A percentile compares a stretch with the other conserved stretches of the same genome.
These are phyloP conservation scores for Sanghuangporus weigelae DNA, from an alignment of 1,284 basidiomycete species.

Conservation along the genomic window DNA sequence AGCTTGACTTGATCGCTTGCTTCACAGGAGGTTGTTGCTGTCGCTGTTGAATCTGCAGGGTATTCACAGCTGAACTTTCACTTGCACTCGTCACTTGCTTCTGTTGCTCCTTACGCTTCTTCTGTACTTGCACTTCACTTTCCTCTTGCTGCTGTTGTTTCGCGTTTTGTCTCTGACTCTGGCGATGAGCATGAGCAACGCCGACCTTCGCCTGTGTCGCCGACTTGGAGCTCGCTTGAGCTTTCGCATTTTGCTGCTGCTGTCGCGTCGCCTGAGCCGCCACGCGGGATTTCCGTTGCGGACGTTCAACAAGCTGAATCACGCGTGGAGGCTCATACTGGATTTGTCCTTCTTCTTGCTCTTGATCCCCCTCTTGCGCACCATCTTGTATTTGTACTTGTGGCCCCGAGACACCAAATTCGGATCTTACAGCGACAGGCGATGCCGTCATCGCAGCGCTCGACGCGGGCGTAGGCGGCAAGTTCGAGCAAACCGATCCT, in stretches of 20 bases:
- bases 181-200: background rate
- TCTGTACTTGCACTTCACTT: background rate
- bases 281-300: conserved; percentile 1
- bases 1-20: too few relatives aligned
- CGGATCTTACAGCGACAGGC: background rate
- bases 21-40: too few relatives aligned
- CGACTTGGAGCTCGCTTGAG: background rate
- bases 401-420: background rate
- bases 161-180: background rate
- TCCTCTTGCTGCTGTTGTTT: background rate
- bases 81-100: background rate
- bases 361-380: background rate
- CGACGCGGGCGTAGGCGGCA: background rate
- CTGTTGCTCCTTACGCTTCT: background rate
- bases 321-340: conserved; percentile 15
- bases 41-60: too few relatives aligned
- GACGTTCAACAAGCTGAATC: conserved; percentile 17
- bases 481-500: background rate
- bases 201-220: background rate
- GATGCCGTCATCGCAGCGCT: background rate
- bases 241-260: background rate
- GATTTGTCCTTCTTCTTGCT: background rate
- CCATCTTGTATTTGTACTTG: background rate
- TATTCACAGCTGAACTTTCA: background rate
- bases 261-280: background rate